Percentiles rank a stretch among this genome's conserved stretches.
These are phyloP conservation scores for Daldinia caldariorum DNA, from an alignment of 495 filamentous ascomycete species.

Conservation along the genomic window DNA sequence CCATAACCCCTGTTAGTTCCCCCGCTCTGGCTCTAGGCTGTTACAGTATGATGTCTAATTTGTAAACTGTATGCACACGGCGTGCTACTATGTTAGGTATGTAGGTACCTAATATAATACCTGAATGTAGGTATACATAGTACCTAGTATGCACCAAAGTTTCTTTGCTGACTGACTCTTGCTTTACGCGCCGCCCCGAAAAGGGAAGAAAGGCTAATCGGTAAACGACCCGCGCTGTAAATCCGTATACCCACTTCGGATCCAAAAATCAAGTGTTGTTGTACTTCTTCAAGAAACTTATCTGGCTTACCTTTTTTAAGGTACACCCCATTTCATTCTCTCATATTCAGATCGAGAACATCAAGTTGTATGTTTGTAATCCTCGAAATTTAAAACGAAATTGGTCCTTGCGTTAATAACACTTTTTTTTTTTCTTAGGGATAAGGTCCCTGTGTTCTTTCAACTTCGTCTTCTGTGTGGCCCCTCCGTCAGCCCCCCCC, in stretches of 20 bases:
- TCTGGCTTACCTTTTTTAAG: neutral
- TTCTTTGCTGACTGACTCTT: slow-evolving; percentile 30
- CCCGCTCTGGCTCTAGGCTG: slow-evolving; percentile 29
- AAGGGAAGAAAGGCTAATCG: slow-evolving; percentile 19
- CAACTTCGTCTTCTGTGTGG: slow-evolving; percentile 4
- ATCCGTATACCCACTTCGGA: slow-evolving; percentile 35
- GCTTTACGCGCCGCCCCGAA: slow-evolving; percentile 38
- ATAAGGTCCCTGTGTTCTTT: slow-evolving; percentile 23
- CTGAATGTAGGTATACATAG: too few relatives aligned
- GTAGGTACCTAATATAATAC: too few relatives aligned
- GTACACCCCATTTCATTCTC: slow-evolving; percentile 4
- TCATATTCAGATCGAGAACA: neutral
- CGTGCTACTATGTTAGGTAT: too few relatives aligned
- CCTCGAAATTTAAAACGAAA: slow-evolving; percentile 7
- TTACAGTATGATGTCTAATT: neutral
- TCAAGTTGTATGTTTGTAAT: slow-evolving; percentile 6
- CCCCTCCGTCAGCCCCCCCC: slow-evolving; percentile 29
- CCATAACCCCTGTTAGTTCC: slow-evolving; percentile 22
- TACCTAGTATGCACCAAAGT: neutral
- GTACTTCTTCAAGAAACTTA: slow-evolving; percentile 3
- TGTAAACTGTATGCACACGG: neutral
- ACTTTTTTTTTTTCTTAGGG: neutral
- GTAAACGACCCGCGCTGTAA: slow-evolving; percentile 39
- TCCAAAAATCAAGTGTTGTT: slow-evolving; percentile 27
- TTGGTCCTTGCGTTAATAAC: neutral